Conservation (phyloP, 768 basidiomycete genomes). For the Chalciporus pseudorubinellus region DNA sequence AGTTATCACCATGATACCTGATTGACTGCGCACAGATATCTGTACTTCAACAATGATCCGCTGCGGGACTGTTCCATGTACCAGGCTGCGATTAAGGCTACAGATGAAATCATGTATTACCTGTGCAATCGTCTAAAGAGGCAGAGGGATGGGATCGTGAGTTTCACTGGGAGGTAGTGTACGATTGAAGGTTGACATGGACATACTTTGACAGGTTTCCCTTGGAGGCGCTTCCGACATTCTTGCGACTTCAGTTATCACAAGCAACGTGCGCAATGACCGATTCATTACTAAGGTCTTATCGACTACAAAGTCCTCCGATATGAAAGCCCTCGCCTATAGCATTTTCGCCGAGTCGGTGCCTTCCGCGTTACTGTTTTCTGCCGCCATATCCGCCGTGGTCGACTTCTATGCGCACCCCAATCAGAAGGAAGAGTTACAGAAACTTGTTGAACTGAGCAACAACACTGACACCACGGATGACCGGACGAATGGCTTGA, state of each 20-base stretch:
- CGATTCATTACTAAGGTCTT: conserved; percentile 19
- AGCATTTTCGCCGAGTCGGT: conserved; percentile 52
- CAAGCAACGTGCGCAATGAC: conserved; percentile 24
- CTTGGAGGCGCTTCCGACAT: conserved; percentile 20
- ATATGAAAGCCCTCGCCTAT: conserved; percentile 40
- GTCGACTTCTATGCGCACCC: conserved; percentile 59
- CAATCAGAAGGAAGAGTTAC: conserved; percentile 27
- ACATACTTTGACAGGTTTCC: conserved; percentile 12
- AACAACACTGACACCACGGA: conserved; percentile 22
- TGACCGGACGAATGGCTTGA: conserved; percentile 31
- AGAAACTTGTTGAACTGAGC: conserved; percentile 40
- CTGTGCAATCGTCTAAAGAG: conserved; percentile 23
- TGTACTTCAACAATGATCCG: conserved; percentile 35
- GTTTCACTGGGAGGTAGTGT: not conserved
- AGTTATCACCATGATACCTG: not conserved
- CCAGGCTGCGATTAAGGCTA: conserved; percentile 25
- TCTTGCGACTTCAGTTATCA: conserved; percentile 18
- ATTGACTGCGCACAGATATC: conserved; percentile 29
- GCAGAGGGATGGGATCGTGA: conserved; percentile 19
- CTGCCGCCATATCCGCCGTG: conserved; percentile 52
- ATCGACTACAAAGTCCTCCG: not conserved
- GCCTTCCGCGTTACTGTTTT: conserved; percentile 55
- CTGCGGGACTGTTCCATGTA: conserved; percentile 34
- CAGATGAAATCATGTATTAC: conserved; percentile 23
- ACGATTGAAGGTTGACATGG: not conserved